Conservation (phyloP, 176 grass and related monocot species). For the Triticum monococcum region DNA sequence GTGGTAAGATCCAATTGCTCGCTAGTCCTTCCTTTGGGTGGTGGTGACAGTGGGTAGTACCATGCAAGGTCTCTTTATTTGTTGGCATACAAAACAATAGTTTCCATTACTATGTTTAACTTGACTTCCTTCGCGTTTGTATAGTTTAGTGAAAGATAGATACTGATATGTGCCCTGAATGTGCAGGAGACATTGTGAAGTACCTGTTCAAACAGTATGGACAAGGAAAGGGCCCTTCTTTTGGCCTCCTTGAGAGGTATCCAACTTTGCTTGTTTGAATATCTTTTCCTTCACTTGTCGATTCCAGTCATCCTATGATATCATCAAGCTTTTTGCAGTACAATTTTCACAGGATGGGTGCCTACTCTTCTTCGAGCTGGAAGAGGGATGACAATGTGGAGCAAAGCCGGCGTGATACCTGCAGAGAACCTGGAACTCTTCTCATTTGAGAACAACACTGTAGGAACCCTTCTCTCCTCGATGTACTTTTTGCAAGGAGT, state of each 20-base stretch:
- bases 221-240: constrained; percentile 66
- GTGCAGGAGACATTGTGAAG: constrained; percentile 85
- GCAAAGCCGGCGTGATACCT: constrained; percentile 61
- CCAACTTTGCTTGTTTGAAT: constrained; percentile 24
- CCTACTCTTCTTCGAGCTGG: constrained; percentile 88
- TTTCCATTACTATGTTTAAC: not conserved
- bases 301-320: not conserved
- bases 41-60: not conserved
- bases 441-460: constrained; percentile 88
- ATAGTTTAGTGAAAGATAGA: not conserved
- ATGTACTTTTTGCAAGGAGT: not conserved
- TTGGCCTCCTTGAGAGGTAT: constrained; percentile 94
- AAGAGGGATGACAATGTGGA: constrained; percentile 87
- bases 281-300: not conserved
- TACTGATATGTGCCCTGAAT: constrained; percentile 25
- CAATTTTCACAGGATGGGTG: constrained; percentile 87
- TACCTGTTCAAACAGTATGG: constrained; percentile 81
- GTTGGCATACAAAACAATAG: not conserved
- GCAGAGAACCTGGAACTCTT: constrained; percentile 76
- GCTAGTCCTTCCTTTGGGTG: not conserved
- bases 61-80: not conserved
- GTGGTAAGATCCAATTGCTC: constrained; percentile 55
- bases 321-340: constrained; percentile 40
- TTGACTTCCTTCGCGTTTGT: not conserved
- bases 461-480: constrained; percentile 29